Conservation (phyloP, 305 asterid species). For the Solanum hybrid region DNA sequence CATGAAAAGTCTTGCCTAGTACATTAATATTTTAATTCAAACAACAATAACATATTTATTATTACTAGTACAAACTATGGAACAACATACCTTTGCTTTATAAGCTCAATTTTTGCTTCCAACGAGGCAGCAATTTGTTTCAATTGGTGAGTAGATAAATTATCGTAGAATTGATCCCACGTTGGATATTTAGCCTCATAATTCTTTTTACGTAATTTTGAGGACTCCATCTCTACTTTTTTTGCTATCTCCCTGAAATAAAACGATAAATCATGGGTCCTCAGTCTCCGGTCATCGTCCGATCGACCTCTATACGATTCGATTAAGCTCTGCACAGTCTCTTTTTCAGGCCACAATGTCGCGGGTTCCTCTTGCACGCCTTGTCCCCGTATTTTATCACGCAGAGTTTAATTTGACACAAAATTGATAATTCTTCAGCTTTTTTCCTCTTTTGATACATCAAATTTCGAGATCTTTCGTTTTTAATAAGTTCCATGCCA, state of each 20-base stretch:
- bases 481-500: neutral
- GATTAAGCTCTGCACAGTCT: neutral
- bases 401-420: neutral
- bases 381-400: neutral
- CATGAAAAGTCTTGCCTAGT: neutral
- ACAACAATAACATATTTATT: too few species aligned
- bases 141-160: constrained; percentile 9
- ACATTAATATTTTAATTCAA: neutral
- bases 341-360: neutral
- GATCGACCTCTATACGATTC: neutral
- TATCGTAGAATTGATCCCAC: neutral
- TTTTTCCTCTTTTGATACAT: neutral
- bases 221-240: constrained; percentile 8
- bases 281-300: neutral
- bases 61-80: neutral
- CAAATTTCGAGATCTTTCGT: neutral
- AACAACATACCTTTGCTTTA: neutral
- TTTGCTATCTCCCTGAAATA: neutral
- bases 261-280: neutral
- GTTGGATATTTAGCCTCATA: constrained; percentile 14
- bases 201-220: constrained; percentile 7
- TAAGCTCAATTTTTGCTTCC: constrained; percentile 11
- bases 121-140: constrained; percentile 4
- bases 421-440: neutral
- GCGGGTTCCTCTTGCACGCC: neutral